Conservation (phyloP, 2,329 filamentous ascomycete genomes). For the Periglandula ipomoeae region DNA sequence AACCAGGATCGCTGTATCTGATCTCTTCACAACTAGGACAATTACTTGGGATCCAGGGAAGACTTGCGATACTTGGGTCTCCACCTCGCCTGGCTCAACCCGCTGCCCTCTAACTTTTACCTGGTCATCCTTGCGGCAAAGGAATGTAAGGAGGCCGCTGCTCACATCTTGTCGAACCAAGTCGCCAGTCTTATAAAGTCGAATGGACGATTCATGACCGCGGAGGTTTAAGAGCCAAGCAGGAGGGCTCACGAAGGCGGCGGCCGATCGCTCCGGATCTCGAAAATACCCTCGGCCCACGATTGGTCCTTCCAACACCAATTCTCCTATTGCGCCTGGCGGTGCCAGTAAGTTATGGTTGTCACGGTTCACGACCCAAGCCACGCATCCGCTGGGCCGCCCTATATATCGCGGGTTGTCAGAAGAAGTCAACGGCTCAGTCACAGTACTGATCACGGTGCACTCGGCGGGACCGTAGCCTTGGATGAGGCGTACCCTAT, state of each 20-base stretch:
- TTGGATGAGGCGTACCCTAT: neutral
- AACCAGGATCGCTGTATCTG: neutral
- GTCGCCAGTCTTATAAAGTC: slow-evolving; percentile 8
- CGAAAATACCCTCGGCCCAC: slow-evolving; percentile 12
- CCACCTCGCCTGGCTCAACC: slow-evolving; percentile 12
- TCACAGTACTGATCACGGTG: slow-evolving; percentile 10
- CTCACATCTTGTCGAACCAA: slow-evolving; percentile 3
- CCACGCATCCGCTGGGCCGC: slow-evolving; percentile 10
- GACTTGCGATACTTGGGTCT: neutral
- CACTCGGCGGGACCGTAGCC: slow-evolving; percentile 16
- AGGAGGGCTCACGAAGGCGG: slow-evolving; percentile 4
- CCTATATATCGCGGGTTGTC: slow-evolving; percentile 12
- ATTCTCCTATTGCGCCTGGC: slow-evolving; percentile 12
- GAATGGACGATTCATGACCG: neutral
- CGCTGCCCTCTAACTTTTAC: slow-evolving; percentile 11
- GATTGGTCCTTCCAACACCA: slow-evolving; percentile 12
- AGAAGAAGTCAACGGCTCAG: slow-evolving; percentile 5
- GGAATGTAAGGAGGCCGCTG: slow-evolving; percentile 7
- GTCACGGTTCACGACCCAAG: slow-evolving; percentile 9
- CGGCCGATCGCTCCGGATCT: slow-evolving; percentile 8
- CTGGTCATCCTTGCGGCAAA: slow-evolving; percentile 6
- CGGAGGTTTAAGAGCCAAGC: slow-evolving; percentile 2
- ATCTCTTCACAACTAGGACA: neutral
- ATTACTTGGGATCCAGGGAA: neutral
- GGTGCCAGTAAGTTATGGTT: slow-evolving; percentile 9